phyloP scores from a whole-genome alignment of 2,329 filamentous ascomycete genomes.

The Nigrograna mackinnonii region DNA sequence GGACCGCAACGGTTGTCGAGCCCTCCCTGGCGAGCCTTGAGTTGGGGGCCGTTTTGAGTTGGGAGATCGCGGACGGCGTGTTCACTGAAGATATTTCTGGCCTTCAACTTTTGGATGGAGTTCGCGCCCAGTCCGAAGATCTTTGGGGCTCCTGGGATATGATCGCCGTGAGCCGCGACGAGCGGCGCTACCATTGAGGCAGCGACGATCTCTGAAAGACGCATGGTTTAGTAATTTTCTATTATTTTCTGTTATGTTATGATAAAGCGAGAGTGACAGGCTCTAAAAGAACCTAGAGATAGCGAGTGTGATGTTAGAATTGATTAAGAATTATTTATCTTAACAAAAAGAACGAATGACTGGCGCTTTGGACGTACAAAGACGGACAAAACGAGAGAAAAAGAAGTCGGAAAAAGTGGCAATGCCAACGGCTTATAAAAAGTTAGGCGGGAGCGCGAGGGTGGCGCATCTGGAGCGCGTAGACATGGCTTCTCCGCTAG shows the following conservation, averaged over 20 bases:
- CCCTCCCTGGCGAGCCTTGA: conserved; percentile 33
- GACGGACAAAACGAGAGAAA: conserved; percentile 22
- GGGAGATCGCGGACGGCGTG: conserved; percentile 20
- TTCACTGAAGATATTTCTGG: conserved; percentile 23
- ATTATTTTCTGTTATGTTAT: not conserved
- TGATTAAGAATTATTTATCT: conserved; percentile 17
- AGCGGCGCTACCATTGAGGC: conserved; percentile 30
- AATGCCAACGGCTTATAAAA: conserved; percentile 3
- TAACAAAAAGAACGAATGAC: conserved; percentile 23
- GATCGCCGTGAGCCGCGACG: conserved; percentile 33
- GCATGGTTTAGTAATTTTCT: conserved; percentile 24
- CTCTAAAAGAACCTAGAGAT: not conserved
- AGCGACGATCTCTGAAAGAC: conserved; percentile 30
- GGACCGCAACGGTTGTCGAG: conserved; percentile 35
- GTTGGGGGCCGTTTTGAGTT: conserved; percentile 16
- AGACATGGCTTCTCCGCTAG: conserved; percentile 6
- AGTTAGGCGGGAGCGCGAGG: conserved; percentile 3
- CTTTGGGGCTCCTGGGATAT: conserved; percentile 30
- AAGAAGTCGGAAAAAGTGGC: conserved; percentile 2
- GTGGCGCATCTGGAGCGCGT: conserved; percentile 1
- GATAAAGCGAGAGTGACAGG: conserved; percentile 2
- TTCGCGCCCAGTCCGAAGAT: conserved; percentile 34
- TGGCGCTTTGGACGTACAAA: conserved; percentile 22
- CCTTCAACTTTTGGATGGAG: conserved; percentile 25
- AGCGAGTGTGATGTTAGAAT: conserved; percentile 16